Base-by-base conservation (phyloP, 805 yeast genomes). In the Geotrichum ghanense region DNA sequence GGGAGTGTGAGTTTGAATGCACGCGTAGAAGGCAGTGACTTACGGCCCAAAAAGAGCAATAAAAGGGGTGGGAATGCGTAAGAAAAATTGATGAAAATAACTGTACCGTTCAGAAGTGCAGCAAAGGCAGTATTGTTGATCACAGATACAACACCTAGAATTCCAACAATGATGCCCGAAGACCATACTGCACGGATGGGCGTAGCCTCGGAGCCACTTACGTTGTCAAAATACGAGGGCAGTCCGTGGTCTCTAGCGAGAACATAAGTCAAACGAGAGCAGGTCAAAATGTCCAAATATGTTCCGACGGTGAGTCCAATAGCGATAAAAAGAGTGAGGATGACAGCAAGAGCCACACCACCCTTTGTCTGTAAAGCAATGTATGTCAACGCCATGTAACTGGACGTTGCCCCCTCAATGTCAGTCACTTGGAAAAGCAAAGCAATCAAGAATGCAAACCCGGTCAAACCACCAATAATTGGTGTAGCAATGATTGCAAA, bases 101-200 rank as follows among this genome's bases (percentile, higher is more conserved):
- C 37, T 10, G 37, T 31, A n/a, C 37, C 37, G 17, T 31, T 31
- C 17, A 31, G 17, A 31, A 31, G 37, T n/a, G 37, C 37, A 31
- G 19, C 37, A 31, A 31, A 31, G 16, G 37, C 37, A 10, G 37
- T 31, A n/a, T 31, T 19, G 14, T 31, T n/a, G 16, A 31, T 31
- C 10, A n/a, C 17, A 31, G 37, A 31, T n/a, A 31, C 16, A 19
- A 31, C 37, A 10, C 37, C 37, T 5, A 31, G 37, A 31, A 31
- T 31, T 9, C 37, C 37, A 10, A 31, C 37, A 5, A 31, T 19
- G 17, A 31, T 31, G 5, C 37, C 37, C 5, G 37, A 31, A 9
- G 17, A 31, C 37, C 37, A 31, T 6, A 31, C 37, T 19, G 37
- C 37, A 6, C 37, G 10, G 5, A 31, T 31, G 19, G 37, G 37